Conservation (phyloP, 1,284 basidiomycete genomes). For the Cutaneotrichosporon cutaneum region DNA sequence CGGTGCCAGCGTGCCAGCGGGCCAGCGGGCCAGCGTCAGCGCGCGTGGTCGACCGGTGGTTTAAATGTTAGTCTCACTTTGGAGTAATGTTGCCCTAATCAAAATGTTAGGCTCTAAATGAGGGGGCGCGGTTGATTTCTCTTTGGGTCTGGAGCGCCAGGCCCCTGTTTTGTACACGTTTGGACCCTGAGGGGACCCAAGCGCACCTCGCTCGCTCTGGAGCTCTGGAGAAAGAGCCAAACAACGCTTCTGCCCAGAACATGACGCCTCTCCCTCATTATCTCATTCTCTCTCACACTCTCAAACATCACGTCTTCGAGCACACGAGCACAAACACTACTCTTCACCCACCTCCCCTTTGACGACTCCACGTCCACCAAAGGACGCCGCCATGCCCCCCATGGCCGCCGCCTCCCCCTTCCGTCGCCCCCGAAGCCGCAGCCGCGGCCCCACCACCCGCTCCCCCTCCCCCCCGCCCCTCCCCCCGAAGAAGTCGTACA, state of each 20-base stretch:
- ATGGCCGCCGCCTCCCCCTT: conserved; percentile 23
- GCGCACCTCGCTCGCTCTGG: too few species aligned
- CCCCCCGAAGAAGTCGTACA: conserved; percentile 26
- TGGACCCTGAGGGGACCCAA: not conserved
- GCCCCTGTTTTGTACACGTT: not conserved
- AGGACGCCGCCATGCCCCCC: conserved; percentile 16
- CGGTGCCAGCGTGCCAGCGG: too few species aligned
- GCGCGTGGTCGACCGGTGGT: not conserved
- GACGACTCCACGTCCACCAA: not conserved
- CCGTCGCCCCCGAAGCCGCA: conserved; percentile 19
- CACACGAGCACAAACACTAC: not conserved
- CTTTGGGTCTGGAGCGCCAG: not conserved
- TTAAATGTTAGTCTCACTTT: not conserved
- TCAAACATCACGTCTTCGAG: not conserved
- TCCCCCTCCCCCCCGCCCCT: conserved; percentile 18
- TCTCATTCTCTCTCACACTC: not conserved
- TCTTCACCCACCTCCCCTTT: not conserved
- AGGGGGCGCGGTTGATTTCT: conserved; percentile 11
- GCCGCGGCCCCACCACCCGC: conserved; percentile 1
- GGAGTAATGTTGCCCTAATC: not conserved
- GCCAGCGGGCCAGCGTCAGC: too few species aligned
- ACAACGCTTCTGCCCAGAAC: conserved; percentile 5
- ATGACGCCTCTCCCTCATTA: not conserved
- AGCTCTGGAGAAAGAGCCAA: conserved; percentile 20
- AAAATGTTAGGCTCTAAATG: not conserved